Evolutionary conservation across 768 basidiomycete species (phyloP).

Genomic region (Flagelloscypha sp.): DNA sequence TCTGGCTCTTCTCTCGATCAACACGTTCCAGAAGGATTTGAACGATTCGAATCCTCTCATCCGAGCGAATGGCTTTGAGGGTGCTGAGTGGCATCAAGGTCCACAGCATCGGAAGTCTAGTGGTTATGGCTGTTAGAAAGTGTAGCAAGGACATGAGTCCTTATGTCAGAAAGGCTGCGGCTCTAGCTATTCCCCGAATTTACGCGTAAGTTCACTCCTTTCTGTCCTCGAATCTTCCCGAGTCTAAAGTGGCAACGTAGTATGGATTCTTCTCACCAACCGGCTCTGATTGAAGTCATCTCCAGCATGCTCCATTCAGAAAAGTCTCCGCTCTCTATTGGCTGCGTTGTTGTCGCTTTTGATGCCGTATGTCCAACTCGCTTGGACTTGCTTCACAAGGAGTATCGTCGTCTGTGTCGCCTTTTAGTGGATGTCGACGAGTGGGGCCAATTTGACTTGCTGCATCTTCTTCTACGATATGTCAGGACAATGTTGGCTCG

Average conservation of each 20-base stretch:
- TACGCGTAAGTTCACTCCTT: slow-evolving; percentile 41
- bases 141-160: slow-evolving; percentile 88
- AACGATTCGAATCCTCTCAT: slow-evolving; percentile 89
- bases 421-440: slow-evolving; percentile 90
- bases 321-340: slow-evolving; percentile 80
- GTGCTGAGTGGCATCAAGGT: slow-evolving; percentile 91
- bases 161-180: slow-evolving; percentile 90
- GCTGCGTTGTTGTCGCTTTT: slow-evolving; percentile 81
- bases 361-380: slow-evolving; percentile 79
- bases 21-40: slow-evolving; percentile 96
- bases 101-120: slow-evolving; percentile 77
- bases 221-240: background rate
- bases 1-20: slow-evolving; percentile 90
- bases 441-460: slow-evolving; percentile 85
- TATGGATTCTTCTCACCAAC: slow-evolving; percentile 64
- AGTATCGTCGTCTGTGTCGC: slow-evolving; percentile 78
- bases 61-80: slow-evolving; percentile 89
- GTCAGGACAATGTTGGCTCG: slow-evolving; percentile 74
- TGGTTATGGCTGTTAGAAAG: slow-evolving; percentile 85
- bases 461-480: slow-evolving; percentile 76
- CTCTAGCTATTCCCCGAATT: slow-evolving; percentile 81
- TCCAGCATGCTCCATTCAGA: slow-evolving; percentile 53
- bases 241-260: slow-evolving; percentile 29
- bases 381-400: slow-evolving; percentile 80
- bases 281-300: slow-evolving; percentile 63